phyloP scores from a whole-genome alignment of 2,329 filamentous ascomycete species.

The Colletotrichum limetticola region DNA sequence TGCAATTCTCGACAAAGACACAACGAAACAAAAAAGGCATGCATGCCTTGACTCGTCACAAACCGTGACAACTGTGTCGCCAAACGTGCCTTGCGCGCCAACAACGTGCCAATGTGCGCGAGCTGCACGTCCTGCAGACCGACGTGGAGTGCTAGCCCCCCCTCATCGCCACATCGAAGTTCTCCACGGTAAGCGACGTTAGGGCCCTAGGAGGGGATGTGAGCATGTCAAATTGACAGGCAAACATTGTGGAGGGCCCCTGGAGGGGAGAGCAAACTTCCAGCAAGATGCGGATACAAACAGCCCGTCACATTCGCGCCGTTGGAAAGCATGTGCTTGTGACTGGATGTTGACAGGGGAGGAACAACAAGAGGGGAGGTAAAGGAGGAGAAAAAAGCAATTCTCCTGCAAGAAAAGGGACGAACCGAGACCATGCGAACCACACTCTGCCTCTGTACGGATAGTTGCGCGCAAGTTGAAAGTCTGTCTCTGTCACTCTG shows the following conservation, averaged over 20 bases:
- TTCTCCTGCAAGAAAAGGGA: not conserved
- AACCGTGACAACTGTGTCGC: not conserved
- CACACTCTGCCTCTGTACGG: not conserved
- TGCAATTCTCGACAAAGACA: not conserved
- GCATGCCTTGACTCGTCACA: not conserved
- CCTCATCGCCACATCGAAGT: not conserved
- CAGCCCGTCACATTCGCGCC: not conserved
- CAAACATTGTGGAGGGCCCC: not conserved
- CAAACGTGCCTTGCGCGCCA: not conserved
- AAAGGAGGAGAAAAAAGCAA: not conserved
- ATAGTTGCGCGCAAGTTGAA: not conserved
- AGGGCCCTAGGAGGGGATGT: too few relatives aligned
- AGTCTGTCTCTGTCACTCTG: too few relatives aligned
- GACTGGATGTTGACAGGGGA: not conserved
- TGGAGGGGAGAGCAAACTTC: not conserved
- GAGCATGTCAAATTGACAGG: not conserved
- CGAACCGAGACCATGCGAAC: not conserved
- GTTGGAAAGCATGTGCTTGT: not conserved
- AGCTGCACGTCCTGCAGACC: not conserved
- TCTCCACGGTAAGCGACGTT: not conserved
- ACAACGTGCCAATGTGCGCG: not conserved
- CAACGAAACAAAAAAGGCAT: not conserved
- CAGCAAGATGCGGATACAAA: not conserved
- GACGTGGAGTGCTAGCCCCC: not conserved
- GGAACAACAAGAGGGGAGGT: too few relatives aligned